Evolutionary conservation across 108 stramenopile genomes (phyloP).

Genomic region (Pseudonitzschia multiseries): DNA sequence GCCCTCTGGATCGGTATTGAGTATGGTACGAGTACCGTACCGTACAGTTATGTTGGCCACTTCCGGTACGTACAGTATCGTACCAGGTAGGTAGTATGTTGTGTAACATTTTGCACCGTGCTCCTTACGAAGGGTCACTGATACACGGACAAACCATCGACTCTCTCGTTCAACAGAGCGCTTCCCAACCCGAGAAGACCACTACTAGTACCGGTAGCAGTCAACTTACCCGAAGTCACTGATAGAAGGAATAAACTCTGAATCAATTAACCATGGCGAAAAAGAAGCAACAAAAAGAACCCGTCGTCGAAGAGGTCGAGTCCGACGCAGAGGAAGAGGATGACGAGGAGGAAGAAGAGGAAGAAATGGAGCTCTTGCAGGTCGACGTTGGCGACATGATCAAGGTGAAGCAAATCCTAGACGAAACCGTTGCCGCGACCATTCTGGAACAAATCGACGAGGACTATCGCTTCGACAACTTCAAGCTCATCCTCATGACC

Average conservation of each 20-base stretch:
- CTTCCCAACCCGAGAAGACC: too few species aligned
- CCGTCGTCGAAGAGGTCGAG: constrained; percentile 19
- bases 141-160: not conserved
- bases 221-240: too few species aligned
- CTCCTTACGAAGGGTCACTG: not conserved
- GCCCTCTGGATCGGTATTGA: not conserved
- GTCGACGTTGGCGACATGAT: constrained; percentile 95
- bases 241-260: too few species aligned
- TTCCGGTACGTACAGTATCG: too few species aligned
- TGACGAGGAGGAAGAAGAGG: constrained; percentile 31
- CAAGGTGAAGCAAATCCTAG: constrained; percentile 96
- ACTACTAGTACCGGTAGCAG: too few species aligned
- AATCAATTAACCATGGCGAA: constrained; percentile 2
- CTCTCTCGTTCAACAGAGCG: not conserved
- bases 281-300: constrained; percentile 16
- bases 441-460: constrained; percentile 71
- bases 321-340: constrained; percentile 20
- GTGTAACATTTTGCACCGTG: too few species aligned
- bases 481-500: constrained; percentile 90
- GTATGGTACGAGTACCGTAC: not conserved
- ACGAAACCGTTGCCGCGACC: constrained; percentile 86
- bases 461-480: constrained; percentile 85
- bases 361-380: constrained; percentile 79
- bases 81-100: too few species aligned
- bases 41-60: too few species aligned